These are phyloP conservation scores for Plasmodium sp. DNA, from an alignment of 169 alveolate genomes.

Conservation along the genomic window DNA sequence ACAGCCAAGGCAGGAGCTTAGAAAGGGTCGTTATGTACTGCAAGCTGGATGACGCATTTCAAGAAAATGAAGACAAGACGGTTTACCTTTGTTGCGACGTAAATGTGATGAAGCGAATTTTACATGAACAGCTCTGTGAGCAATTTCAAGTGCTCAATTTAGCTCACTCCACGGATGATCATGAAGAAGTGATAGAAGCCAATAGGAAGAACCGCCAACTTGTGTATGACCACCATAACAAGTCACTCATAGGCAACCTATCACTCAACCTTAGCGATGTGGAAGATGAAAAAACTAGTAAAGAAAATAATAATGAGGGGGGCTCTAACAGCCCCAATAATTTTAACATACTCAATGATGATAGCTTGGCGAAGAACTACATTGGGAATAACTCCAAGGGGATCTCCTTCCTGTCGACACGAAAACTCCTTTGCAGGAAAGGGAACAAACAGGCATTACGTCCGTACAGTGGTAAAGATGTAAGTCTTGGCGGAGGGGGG, in stretches of 20 bases:
- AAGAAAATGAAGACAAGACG: constrained; percentile 4
- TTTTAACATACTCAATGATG: not conserved
- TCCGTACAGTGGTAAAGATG: not conserved
- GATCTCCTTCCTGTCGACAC: constrained; percentile 30
- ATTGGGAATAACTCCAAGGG: constrained; percentile 40
- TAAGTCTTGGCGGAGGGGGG: not conserved
- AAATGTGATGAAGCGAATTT: constrained; percentile 39
- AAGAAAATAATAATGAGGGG: not conserved
- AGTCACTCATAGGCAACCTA: constrained; percentile 48
- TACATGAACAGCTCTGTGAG: constrained; percentile 4
- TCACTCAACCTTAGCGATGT: constrained; percentile 26
- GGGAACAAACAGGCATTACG: not conserved
- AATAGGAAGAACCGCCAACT: not conserved
- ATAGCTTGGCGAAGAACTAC: constrained; percentile 22
- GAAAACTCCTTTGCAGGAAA: not conserved
- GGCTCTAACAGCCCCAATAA: not conserved
- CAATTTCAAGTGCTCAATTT: constrained; percentile 21
- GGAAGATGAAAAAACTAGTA: not conserved
- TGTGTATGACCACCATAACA: not conserved
- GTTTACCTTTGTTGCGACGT: constrained; percentile 60
- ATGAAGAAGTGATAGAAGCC: constrained; percentile 7
- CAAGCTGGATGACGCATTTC: constrained; percentile 23
- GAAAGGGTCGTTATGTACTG: constrained; percentile 42
- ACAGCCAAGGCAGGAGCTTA: not conserved
- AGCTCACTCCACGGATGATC: constrained; percentile 27